Percentiles rank a stretch among this genome's conserved stretches.
Evolutionary conservation across 1,139 yeast genomes (phyloP).

Genomic region (Blastobotrys persicus): DNA sequence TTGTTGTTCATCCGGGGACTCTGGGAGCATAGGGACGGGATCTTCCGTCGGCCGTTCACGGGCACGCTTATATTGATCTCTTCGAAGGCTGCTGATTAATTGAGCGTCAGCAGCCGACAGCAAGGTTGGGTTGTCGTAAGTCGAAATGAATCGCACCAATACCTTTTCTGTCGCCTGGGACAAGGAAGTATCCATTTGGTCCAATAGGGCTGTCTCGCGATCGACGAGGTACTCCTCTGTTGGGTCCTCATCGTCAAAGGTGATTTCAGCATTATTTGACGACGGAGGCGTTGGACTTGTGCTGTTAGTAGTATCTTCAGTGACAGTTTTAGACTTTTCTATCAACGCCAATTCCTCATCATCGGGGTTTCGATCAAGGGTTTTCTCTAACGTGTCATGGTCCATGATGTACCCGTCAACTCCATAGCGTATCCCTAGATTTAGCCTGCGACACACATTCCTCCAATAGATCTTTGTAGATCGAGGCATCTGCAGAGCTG

Average conservation of each 20-base stretch:
- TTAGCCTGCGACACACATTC: background rate
- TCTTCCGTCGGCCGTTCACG: background rate
- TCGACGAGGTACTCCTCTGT: background rate
- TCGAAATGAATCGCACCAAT: slow-evolving; percentile 12
- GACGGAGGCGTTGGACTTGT: background rate
- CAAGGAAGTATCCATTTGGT: slow-evolving; percentile 8
- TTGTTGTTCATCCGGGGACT: background rate
- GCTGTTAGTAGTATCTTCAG: background rate
- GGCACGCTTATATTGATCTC: background rate
- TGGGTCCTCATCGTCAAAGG: background rate
- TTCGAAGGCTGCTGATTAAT: background rate
- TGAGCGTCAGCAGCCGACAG: slow-evolving; percentile 3
- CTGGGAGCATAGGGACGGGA: background rate
- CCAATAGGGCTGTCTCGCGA: slow-evolving; percentile 9
- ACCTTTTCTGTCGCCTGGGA: slow-evolving; percentile 14
- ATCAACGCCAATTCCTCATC: background rate
- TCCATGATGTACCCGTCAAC: background rate
- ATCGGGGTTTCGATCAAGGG: background rate
- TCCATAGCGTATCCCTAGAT: slow-evolving; percentile 6
- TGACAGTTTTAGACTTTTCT: background rate
- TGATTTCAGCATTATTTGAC: background rate
- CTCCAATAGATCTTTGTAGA: slow-evolving; percentile 5
- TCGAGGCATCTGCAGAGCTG: background rate
- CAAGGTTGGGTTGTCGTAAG: slow-evolving; percentile 7
- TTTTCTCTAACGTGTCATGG: background rate